Base-by-base conservation (phyloP, 2,329 filamentous ascomycete species). In the Ramichloridium luteum region DNA sequence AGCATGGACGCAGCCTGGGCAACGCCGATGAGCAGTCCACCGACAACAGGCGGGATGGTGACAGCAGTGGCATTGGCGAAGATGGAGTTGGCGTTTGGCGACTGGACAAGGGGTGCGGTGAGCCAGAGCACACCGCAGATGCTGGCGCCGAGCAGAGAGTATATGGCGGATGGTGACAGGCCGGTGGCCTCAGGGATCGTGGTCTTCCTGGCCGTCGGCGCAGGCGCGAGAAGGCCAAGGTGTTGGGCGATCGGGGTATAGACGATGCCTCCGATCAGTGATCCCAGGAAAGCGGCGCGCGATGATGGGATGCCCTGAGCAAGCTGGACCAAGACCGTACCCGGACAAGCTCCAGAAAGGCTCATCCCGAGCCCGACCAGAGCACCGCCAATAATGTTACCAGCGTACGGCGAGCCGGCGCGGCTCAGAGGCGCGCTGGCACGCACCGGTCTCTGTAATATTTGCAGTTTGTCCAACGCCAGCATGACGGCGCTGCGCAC, bases 291-390 rank as follows among this genome's bases (percentile, higher is more conserved):
- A 12, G 29, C 32, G 10, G 27, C 18, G 4, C 34, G 26, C 11
- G 37, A 72, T 0, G 68, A 65, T 2, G 47, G 55, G 3, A 74
- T 56, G 2, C 70, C 66, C 9, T 65, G 57, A 2, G 65, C 72
- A 9, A 73, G 46, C 51, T 80, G 76, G 0, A 69, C 66, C 28
- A 77, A 64, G 5, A 78, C 62, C 1, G 74, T 77, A 1, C 76
- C 76, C 0, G 76, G 74, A 36, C 75, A 80, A 0, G 74, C 68
- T 5, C 74, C 74, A 0, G 74, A 68, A n/a, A 79, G 55, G 5
- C 72, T 64, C 74, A 80, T 78, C 34, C 76, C 76, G 12, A 66
- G 51, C 23, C 76, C 76, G 16, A 77, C 64, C 2, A 78, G 54
- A n/a, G 62, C 47, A 3, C 76, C 76, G 34, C 76, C 77, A 41